Conservation (phyloP, 208 protist genomes). For the Crithidia acanthocephali region DNA sequence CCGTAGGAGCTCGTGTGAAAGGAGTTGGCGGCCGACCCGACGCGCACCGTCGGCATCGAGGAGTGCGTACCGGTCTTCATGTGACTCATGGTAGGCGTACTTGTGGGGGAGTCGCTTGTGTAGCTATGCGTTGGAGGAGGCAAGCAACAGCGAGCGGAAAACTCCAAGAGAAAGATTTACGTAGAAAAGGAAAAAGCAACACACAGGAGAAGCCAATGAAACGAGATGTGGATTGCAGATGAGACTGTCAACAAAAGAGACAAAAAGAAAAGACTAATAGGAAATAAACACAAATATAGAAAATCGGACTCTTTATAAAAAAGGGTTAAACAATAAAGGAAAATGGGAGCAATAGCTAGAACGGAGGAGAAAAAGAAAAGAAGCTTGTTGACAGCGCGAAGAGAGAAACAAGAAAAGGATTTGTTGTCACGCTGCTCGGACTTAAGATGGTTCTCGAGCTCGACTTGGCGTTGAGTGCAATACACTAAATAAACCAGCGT, state of each 20-base stretch:
- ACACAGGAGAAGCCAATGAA: background rate
- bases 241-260: conserved; percentile 5
- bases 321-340: no score
- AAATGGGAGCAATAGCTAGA: no score
- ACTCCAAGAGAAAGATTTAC: conserved; percentile 7
- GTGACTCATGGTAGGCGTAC: conserved; percentile 23
- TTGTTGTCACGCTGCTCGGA: background rate
- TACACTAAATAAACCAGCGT: conserved; percentile 6
- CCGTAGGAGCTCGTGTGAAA: conserved; percentile 15
- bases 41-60: conserved; percentile 19
- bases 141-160: no score
- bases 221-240: background rate
- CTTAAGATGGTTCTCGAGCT: background rate
- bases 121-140: no score
- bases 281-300: conserved; percentile 11
- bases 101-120: no score
- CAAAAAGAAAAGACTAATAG: background rate
- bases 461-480: conserved; percentile 1
- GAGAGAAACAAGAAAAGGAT: conserved; percentile 4
- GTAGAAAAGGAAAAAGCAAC: background rate
- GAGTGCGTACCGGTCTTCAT: conserved; percentile 5
- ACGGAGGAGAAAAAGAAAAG: conserved; percentile 1
- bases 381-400: background rate
- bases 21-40: conserved; percentile 22
- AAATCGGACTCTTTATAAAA: background rate